Evolutionary conservation across 345 rosid genomes (phyloP).

Genomic region (Hibiscus syriacus): DNA sequence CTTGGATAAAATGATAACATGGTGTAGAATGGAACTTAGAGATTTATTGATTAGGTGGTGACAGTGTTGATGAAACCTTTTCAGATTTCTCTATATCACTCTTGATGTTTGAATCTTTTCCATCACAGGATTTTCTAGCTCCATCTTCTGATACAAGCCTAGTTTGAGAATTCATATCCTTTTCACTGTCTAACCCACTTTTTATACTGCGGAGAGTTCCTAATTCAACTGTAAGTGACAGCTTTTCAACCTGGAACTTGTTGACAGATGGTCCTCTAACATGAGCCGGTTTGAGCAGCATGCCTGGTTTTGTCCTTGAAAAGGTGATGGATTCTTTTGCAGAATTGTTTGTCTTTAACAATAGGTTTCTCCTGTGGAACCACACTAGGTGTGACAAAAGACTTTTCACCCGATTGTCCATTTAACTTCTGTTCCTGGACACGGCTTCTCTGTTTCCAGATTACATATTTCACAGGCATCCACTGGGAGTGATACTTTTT

Average conservation of each 20-base stretch:
- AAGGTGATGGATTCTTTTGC: too few species aligned
- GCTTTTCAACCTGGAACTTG: slow-evolving; percentile 46
- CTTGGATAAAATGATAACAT: not conserved
- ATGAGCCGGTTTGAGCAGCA: too few species aligned
- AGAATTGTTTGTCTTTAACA: slow-evolving; percentile 45
- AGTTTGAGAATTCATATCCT: slow-evolving; percentile 23
- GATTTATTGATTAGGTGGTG: slow-evolving; percentile 36
- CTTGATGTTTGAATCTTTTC: too few species aligned
- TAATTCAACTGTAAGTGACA: slow-evolving; percentile 37
- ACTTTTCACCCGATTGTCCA: slow-evolving; percentile 41
- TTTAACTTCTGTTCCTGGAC: slow-evolving; percentile 26
- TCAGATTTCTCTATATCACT: slow-evolving; percentile 40
- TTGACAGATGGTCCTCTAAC: too few species aligned
- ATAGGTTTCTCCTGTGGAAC: slow-evolving; percentile 33
- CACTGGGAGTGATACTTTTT: too few species aligned
- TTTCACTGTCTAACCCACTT: slow-evolving; percentile 24
- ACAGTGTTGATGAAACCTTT: slow-evolving; percentile 32
- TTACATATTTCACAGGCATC: slow-evolving; percentile 26
- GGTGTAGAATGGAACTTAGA: slow-evolving; percentile 37
- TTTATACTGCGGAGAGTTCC: slow-evolving; percentile 21
- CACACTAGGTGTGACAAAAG: slow-evolving; percentile 28
- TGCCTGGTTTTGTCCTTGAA: too few species aligned
- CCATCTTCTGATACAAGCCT: too few species aligned
- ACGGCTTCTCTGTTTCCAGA: slow-evolving; percentile 31
- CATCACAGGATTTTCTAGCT: too few species aligned